phyloP scores from a whole-genome alignment of 306 rosid species.

The Arachis stenosperma region DNA sequence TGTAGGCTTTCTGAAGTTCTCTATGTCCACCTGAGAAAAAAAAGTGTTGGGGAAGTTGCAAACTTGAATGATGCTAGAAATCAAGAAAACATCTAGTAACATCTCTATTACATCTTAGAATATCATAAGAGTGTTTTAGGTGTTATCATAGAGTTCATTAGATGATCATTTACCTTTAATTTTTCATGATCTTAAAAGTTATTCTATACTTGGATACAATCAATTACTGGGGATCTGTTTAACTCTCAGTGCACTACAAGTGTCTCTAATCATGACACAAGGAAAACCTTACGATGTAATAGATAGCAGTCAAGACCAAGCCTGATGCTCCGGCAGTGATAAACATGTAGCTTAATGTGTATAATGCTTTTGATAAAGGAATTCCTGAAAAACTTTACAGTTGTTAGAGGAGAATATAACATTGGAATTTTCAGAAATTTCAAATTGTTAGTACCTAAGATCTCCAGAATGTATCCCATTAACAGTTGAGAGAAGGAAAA shows the following conservation, averaged over 20 bases:
- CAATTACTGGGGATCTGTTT: too few species aligned
- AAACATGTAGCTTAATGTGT: constrained; percentile 78
- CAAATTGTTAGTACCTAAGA: constrained; percentile 55
- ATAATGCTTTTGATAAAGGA: constrained; percentile 74
- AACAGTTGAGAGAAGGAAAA: constrained; percentile 58
- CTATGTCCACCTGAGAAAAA: constrained; percentile 65
- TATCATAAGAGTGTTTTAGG: background rate
- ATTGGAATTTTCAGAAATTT: constrained; percentile 21
- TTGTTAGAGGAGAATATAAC: constrained; percentile 36
- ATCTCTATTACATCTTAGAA: background rate
- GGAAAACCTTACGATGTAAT: constrained; percentile 60
- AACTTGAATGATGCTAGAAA: constrained; percentile 6
- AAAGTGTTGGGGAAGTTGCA: constrained; percentile 32
- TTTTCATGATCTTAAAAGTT: background rate
- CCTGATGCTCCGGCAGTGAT: constrained; percentile 79
- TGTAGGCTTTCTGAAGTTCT: constrained; percentile 57
- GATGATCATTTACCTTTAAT: background rate
- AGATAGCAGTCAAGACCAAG: constrained; percentile 59
- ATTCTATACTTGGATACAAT: too few species aligned
- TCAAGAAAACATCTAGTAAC: background rate
- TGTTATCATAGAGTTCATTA: background rate
- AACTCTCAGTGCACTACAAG: too few species aligned
- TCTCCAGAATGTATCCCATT: constrained; percentile 57
- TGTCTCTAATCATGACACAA: too few species aligned
- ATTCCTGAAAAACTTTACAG: constrained; percentile 56